Evolutionary conservation across 2,329 filamentous ascomycete genomes (phyloP).

Genomic region (Xylaria sp.): DNA sequence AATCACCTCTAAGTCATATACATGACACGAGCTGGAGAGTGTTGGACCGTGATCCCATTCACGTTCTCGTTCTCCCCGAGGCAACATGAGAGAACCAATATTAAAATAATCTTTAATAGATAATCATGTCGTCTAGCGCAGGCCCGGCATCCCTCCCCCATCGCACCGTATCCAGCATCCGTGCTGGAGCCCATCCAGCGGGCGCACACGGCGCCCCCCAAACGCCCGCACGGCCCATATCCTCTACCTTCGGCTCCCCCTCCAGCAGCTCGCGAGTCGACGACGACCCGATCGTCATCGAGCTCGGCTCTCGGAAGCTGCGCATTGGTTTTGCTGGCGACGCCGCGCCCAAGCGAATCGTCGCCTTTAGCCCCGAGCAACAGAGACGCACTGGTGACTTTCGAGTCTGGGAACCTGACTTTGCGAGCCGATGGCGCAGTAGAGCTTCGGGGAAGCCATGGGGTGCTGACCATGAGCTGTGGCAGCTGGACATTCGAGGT

Average conservation of each 20-base stretch:
- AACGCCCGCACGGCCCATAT: constrained; percentile 60
- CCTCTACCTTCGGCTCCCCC: constrained; percentile 62
- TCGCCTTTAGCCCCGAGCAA: constrained; percentile 76
- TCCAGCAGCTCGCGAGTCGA: constrained; percentile 70
- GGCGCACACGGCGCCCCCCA: constrained; percentile 54
- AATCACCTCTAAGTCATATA: no score
- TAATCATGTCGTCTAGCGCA: constrained; percentile 51
- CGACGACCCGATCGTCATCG: constrained; percentile 83
- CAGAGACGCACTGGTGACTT: constrained; percentile 83
- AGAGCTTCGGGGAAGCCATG: constrained; percentile 58
- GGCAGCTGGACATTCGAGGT: constrained; percentile 74
- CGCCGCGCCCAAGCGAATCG: constrained; percentile 70
- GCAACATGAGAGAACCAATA: constrained; percentile 20
- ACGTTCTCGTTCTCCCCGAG: not conserved
- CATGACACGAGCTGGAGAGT: not conserved
- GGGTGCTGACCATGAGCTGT: constrained; percentile 74
- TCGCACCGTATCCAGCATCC: constrained; percentile 63
- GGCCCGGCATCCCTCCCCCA: constrained; percentile 56
- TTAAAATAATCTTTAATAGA: not conserved
- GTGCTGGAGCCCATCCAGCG: constrained; percentile 47
- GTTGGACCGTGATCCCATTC: not conserved
- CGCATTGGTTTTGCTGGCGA: constrained; percentile 89
- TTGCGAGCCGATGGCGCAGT: constrained; percentile 54
- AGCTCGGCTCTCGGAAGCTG: constrained; percentile 79
- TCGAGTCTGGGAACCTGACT: constrained; percentile 67